Conservation (phyloP, 495 filamentous ascomycete genomes). For the Cercophora scortea region DNA sequence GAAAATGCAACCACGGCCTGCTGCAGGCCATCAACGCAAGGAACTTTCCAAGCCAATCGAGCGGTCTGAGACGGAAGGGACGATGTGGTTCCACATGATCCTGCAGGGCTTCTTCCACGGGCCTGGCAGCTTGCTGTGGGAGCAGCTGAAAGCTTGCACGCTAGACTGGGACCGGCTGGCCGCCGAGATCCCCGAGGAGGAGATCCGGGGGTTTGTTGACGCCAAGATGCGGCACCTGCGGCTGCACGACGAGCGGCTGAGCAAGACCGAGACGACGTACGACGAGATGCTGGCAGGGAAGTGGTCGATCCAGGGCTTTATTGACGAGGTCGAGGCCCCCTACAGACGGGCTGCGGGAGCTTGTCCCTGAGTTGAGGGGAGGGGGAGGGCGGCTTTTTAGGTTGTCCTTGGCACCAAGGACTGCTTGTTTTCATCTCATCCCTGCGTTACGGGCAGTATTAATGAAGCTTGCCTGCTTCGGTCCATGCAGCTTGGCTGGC, state of each 20-base stretch:
- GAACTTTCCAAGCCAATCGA: not conserved
- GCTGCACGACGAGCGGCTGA: slow-evolving; percentile 52
- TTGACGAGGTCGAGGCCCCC: not conserved
- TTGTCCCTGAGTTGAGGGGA: not conserved
- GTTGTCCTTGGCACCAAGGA: too few relatives aligned
- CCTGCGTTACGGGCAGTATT: too few relatives aligned
- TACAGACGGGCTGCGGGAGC: not conserved
- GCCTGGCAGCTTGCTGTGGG: not conserved
- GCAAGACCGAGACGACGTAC: slow-evolving; percentile 78
- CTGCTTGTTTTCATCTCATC: too few relatives aligned
- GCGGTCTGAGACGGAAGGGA: not conserved
- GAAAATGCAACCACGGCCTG: not conserved
- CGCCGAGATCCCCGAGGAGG: not conserved
- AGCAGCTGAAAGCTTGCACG: not conserved
- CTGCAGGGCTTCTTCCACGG: not conserved
- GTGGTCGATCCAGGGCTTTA: slow-evolving; percentile 63
- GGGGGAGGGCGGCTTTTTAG: not conserved
- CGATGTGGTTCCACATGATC: not conserved
- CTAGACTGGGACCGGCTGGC: not conserved
- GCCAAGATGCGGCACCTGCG: not conserved
- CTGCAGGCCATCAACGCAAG: not conserved
- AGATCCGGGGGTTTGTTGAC: not conserved
- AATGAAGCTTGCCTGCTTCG: too few relatives aligned
- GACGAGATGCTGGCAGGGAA: slow-evolving; percentile 76
- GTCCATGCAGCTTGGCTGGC: too few relatives aligned